A percentile compares a stretch with the other conserved stretches of the same genome.
phyloP scores from a whole-genome alignment of 371 early-diverging fungal genomes.

The Syncephalis plumigaleata region DNA sequence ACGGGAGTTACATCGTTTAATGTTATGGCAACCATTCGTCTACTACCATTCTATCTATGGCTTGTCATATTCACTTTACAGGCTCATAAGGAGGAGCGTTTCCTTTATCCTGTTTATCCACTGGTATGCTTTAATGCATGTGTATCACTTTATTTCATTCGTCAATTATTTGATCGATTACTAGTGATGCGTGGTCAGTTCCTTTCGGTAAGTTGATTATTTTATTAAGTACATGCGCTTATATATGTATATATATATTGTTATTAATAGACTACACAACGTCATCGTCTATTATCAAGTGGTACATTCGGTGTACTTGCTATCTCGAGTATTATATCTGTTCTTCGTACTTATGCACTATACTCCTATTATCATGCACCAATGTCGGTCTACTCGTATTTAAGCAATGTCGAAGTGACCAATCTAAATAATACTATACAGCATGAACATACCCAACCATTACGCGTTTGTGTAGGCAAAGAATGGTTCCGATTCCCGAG shows the following conservation, averaged over 20 bases:
- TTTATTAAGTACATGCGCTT: too few species aligned
- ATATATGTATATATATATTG: too few species aligned
- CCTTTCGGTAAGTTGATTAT: too few species aligned
- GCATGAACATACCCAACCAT: too few species aligned
- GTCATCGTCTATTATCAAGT: not conserved
- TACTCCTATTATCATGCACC: constrained; percentile 13
- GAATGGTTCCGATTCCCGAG: constrained; percentile 92
- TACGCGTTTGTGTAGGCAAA: constrained; percentile 67
- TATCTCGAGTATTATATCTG: constrained; percentile 10
- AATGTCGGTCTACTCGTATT: constrained; percentile 4
- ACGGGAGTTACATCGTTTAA: not conserved
- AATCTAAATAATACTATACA: constrained; percentile 8
- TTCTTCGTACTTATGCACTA: constrained; percentile 14
- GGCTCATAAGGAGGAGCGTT: constrained; percentile 94
- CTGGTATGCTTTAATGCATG: constrained; percentile 64
- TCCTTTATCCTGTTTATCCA: constrained; percentile 86
- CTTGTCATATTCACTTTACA: constrained; percentile 61
- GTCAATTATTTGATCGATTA: too few species aligned
- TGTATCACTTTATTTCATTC: constrained; percentile 33
- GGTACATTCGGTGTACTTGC: not conserved
- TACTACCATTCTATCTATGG: constrained; percentile 58
- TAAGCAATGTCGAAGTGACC: constrained; percentile 5
- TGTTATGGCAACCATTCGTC: constrained; percentile 17
- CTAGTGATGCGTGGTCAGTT: too few species aligned
- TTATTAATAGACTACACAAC: too few species aligned